Percentiles rank a stretch among this genome's conserved stretches.
Evolutionary conservation across 805 yeast genomes (phyloP).

Genomic region (Ogataea polymorpha): DNA sequence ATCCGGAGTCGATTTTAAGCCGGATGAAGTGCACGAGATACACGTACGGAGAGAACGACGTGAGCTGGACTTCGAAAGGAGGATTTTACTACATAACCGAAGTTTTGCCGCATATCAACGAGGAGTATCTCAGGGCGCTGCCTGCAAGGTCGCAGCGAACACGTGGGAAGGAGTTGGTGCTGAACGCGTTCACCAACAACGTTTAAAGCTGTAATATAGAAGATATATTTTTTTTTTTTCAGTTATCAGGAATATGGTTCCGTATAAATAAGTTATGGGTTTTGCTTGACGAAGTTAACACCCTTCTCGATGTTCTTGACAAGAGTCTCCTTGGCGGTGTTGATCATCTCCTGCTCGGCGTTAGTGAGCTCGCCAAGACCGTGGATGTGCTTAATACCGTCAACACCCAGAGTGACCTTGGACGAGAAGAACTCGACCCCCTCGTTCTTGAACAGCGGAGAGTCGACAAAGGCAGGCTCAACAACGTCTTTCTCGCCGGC

Average conservation of each 20-base stretch:
- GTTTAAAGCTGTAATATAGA: slow-evolving; percentile 18
- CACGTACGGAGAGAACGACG: slow-evolving; percentile 66
- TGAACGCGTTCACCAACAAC: slow-evolving; percentile 34
- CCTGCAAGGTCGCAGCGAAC: slow-evolving; percentile 26
- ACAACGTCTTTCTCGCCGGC: slow-evolving; percentile 43
- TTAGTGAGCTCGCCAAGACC: slow-evolving; percentile 66
- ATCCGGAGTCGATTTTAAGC: slow-evolving; percentile 56
- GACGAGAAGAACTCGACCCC: slow-evolving; percentile 97
- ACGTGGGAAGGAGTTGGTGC: slow-evolving; percentile 15
- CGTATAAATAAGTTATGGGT: slow-evolving; percentile 43
- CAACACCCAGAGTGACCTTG: slow-evolving; percentile 87
- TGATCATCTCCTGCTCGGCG: slow-evolving; percentile 83
- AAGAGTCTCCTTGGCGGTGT: slow-evolving; percentile 83
- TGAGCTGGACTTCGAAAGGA: slow-evolving; percentile 88
- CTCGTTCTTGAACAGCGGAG: slow-evolving; percentile 77
- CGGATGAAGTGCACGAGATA: slow-evolving; percentile 60
- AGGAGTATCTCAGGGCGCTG: slow-evolving; percentile 31
- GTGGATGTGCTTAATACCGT: slow-evolving; percentile 84
- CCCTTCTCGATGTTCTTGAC: slow-evolving; percentile 93
- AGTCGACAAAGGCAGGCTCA: slow-evolving; percentile 62
- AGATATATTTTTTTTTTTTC: background rate
- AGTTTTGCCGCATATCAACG: slow-evolving; percentile 40
- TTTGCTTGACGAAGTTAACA: slow-evolving; percentile 73
- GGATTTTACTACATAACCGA: slow-evolving; percentile 77
- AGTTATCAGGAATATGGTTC: slow-evolving; percentile 1